Evolutionary conservation across 768 basidiomycete genomes (phyloP).

Genomic region (Gymnopilus dilepis): DNA sequence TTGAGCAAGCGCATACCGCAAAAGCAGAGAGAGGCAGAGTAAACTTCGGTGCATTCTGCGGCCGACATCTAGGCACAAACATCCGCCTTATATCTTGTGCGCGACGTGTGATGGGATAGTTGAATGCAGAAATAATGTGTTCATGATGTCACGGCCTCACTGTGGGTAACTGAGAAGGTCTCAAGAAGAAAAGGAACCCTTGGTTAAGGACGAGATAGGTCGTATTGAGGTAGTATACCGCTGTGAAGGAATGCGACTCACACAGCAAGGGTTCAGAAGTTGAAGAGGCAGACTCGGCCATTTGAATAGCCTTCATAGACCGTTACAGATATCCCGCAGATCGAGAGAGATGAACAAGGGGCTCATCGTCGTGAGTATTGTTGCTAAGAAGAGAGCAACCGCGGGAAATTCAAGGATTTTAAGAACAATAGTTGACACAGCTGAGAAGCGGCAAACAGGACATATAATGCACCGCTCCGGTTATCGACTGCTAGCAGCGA

Average conservation of each 20-base stretch:
- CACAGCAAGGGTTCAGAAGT: too few species aligned
- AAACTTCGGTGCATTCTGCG: conserved; percentile 14
- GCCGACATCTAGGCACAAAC: neutral
- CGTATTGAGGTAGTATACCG: too few species aligned
- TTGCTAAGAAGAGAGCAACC: neutral
- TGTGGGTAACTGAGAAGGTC: too few species aligned
- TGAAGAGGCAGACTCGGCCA: too few species aligned
- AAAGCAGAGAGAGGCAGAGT: conserved; percentile 15
- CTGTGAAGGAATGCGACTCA: neutral
- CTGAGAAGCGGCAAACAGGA: conserved; percentile 1
- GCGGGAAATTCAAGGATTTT: neutral
- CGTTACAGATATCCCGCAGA: too few species aligned
- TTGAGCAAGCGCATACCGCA: conserved; percentile 21
- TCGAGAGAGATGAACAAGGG: neutral
- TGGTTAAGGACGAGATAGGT: too few species aligned
- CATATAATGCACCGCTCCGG: neutral
- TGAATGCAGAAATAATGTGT: conserved; percentile 7
- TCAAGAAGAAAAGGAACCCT: too few species aligned
- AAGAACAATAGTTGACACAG: neutral
- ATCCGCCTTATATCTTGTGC: conserved; percentile 14
- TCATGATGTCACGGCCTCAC: conserved; percentile 9
- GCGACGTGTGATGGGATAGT: conserved; percentile 13
- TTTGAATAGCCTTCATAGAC: too few species aligned
- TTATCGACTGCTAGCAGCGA: too few species aligned
- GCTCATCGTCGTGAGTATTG: neutral